phyloP scores from a whole-genome alignment of 1,284 basidiomycete genomes.

The Ganoderma lingzhi region DNA sequence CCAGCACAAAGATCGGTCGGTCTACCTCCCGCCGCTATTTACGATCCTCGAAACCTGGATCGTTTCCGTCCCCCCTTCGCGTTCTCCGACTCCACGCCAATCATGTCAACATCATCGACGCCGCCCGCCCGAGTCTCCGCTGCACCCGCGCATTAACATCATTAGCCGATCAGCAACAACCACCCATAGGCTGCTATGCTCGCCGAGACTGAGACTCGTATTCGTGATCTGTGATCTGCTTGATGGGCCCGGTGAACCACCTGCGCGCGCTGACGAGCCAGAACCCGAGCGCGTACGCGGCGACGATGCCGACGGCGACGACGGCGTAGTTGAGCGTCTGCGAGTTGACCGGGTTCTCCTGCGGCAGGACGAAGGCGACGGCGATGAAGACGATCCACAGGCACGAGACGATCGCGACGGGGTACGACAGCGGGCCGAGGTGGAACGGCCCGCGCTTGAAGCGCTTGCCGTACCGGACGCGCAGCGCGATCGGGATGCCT shows the following conservation, averaged over 20 bases:
- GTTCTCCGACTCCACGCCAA: not conserved
- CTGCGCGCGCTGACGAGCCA: constrained; percentile 75
- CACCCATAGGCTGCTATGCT: too few species aligned
- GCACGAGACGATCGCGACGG: constrained; percentile 60
- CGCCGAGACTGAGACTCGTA: constrained; percentile 46
- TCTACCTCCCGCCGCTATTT: not conserved
- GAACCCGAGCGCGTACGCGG: constrained; percentile 65
- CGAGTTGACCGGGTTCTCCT: constrained; percentile 70
- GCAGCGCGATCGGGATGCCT: constrained; percentile 74
- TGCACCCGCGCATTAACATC: not conserved
- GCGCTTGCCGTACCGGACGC: constrained; percentile 63
- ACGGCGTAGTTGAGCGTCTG: constrained; percentile 79
- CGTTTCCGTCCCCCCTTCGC: not conserved
- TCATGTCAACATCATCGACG: not conserved
- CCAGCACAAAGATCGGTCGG: not conserved
- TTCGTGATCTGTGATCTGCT: constrained; percentile 55
- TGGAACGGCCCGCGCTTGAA: constrained; percentile 80
- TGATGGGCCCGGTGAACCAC: constrained; percentile 75
- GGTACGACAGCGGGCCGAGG: constrained; percentile 66
- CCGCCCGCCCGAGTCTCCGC: not conserved
- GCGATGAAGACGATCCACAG: constrained; percentile 70
- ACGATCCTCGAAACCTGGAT: not conserved
- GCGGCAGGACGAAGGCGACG: constrained; percentile 72
- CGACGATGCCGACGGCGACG: constrained; percentile 77
- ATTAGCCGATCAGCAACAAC: not conserved